Conservation (phyloP, 495 filamentous ascomycete genomes). For the Parachaetomium inaequale region DNA sequence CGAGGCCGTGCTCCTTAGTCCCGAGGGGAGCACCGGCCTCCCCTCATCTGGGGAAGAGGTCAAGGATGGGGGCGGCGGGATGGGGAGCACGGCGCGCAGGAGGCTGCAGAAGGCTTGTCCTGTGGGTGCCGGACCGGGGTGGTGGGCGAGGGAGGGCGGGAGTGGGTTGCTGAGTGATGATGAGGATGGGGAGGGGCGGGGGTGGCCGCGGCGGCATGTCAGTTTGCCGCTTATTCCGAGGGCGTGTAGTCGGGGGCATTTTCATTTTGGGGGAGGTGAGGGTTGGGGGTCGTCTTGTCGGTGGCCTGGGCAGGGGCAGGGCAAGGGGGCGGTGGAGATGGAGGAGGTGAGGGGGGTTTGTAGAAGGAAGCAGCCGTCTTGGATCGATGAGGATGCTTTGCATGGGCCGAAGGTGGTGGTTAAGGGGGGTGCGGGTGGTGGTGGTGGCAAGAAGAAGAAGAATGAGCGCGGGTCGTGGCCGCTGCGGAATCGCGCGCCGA, state of each 20-base stretch:
- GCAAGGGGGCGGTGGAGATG: background rate
- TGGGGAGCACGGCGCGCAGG: background rate
- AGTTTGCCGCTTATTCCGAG: slow-evolving; percentile 9
- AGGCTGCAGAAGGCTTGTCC: slow-evolving; percentile 13
- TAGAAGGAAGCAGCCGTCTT: slow-evolving; percentile 30
- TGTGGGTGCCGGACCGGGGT: background rate
- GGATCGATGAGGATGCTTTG: slow-evolving; percentile 44
- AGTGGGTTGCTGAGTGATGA: background rate
- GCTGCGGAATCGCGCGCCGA: slow-evolving; percentile 21
- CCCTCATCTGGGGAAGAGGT: background rate
- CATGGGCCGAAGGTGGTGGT: slow-evolving; percentile 37
- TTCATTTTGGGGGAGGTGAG: slow-evolving; percentile 2
- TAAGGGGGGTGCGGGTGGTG: slow-evolving; percentile 7
- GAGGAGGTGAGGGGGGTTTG: background rate
- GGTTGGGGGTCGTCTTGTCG: background rate
- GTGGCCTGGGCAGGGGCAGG: slow-evolving; percentile 5
- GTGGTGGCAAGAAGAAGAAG: slow-evolving; percentile 10
- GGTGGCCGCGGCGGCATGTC: background rate
- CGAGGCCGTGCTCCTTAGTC: background rate
- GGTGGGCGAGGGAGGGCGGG: background rate
- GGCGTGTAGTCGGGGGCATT: slow-evolving; percentile 5
- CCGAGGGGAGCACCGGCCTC: background rate
- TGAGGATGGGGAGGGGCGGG: background rate
- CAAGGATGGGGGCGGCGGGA: background rate
- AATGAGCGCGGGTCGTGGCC: slow-evolving; percentile 26